Percentiles rank a stretch among this genome's conserved stretches.
These are phyloP conservation scores for Cunninghamia lanceolata DNA, from an alignment of 75 land plant genomes.

Conservation along the genomic window DNA sequence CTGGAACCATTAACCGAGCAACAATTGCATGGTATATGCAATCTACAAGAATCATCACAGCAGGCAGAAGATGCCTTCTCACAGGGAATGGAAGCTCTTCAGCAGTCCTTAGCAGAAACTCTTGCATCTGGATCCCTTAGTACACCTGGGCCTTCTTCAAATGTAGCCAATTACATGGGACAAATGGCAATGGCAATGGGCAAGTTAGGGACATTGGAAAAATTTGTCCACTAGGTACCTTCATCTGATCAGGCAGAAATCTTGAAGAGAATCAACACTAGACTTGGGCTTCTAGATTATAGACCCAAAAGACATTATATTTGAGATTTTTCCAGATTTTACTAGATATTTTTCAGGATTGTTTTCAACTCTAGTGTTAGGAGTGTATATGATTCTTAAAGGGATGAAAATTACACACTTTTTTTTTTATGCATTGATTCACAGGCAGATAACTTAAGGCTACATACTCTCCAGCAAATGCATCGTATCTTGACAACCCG, in stretches of 20 bases:
- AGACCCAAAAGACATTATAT: not conserved
- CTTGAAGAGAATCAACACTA: not conserved
- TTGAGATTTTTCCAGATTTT: not conserved
- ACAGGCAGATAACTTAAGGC: constrained; percentile 65
- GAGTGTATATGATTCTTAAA: not conserved
- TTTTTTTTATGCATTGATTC: not conserved
- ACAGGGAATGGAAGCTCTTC: constrained; percentile 69
- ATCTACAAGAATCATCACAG: constrained; percentile 65
- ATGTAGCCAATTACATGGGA: constrained; percentile 70
- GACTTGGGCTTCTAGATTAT: not conserved
- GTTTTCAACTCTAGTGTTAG: not conserved
- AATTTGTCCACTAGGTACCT: constrained; percentile 57
- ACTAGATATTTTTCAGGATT: not conserved
- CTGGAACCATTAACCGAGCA: constrained; percentile 71
- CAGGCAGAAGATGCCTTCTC: constrained; percentile 77
- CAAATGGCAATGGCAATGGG: constrained; percentile 72
- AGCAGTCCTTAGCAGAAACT: constrained; percentile 67
- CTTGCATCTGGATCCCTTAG: constrained; percentile 48
- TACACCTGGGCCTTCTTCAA: constrained; percentile 42
- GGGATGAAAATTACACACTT: not conserved
- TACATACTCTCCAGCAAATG: constrained; percentile 64
- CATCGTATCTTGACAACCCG: constrained; percentile 59
- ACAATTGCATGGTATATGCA: constrained; percentile 50
- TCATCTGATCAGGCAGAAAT: not conserved
- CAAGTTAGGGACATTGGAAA: constrained; percentile 45